Percentiles rank a stretch among this genome's conserved stretches.
phyloP scores from a whole-genome alignment of 2,329 filamentous ascomycete species.

The Fusarium staphyleae region DNA sequence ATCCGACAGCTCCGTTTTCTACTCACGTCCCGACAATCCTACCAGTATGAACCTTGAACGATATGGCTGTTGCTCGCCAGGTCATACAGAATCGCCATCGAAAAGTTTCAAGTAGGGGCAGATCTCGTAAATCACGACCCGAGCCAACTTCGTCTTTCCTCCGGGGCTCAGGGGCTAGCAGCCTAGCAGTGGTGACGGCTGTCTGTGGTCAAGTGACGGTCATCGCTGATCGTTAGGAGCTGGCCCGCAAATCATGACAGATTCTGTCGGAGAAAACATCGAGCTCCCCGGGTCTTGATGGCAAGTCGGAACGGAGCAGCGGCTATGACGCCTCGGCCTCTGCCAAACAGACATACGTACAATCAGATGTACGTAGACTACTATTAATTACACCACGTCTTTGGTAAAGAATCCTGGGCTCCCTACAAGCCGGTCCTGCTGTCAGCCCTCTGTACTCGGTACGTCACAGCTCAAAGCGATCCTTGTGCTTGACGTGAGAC shows the following conservation, averaged over 20 bases:
- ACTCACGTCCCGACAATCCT: slow-evolving; percentile 7
- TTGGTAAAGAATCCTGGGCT: slow-evolving; percentile 3
- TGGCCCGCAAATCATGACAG: slow-evolving; percentile 12
- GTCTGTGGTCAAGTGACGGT: slow-evolving; percentile 7
- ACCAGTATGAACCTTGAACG: neutral
- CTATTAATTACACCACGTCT: too few species aligned
- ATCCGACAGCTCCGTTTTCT: slow-evolving; percentile 11
- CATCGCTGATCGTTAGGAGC: slow-evolving; percentile 18
- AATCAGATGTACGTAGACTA: too few species aligned
- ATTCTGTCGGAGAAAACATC: slow-evolving; percentile 9
- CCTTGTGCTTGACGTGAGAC: neutral
- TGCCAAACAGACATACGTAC: too few species aligned
- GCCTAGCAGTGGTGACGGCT: slow-evolving; percentile 1
- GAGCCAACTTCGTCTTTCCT: neutral
- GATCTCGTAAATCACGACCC: neutral
- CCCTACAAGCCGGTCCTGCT: neutral
- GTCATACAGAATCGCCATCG: slow-evolving; percentile 4
- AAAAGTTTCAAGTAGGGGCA: neutral
- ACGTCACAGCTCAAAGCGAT: neutral
- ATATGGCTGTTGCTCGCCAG: slow-evolving; percentile 1
- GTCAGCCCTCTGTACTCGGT: too few species aligned
- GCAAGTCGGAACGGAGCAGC: neutral
- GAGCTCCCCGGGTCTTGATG: slow-evolving; percentile 4
- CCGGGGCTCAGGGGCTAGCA: neutral
- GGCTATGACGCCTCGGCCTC: neutral